Evolutionary conservation across 1,284 basidiomycete species (phyloP), one percentile per base, ranked within the genome.

Genomic region (Rhodofomes roseus): DNA sequence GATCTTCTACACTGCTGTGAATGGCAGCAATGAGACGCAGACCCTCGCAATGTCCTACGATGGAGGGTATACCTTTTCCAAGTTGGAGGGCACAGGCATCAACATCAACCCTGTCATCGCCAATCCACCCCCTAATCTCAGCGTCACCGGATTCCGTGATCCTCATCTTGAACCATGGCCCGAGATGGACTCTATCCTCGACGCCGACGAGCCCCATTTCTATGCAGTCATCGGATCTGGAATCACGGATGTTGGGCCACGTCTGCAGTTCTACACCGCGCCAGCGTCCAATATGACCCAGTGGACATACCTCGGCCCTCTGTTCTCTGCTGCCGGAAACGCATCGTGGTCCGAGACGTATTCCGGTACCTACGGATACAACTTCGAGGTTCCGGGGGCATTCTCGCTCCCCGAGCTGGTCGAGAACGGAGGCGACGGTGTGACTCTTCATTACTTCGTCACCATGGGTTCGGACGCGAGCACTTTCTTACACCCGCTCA

Each of bases 41-140:
- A 31, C 50, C 34, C 50, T 52, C 31, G 50, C 50, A 14, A 34
- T 52, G 8, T 52, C 50, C 31, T 20, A 52, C n/a, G 50, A 52
- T 36, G 50, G 50, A 20, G 29, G 31, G 34, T 14, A 22, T 18
- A 52, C 50, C 8, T 52, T 18, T 11, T 52, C 50, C 1, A 52
- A 52, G 31, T 52, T 52, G 20, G 50, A 52, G 31, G 20, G 20
- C 11, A 25, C n/a, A 12, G 18, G 29, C 11, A 52, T 52, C 50
- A 52, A 52, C 11, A 52, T 52, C 50, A 52, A 52, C 6, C 50
- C 50, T 20, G 50, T 52, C n/a, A 52, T 52, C 50, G 18, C 29
- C 6, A 22, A 18, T 12, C 31, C 50, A 9, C 50, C 50, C 22
- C 50, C 31, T 25, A 23, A 22, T 31, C 50, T 37, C 31, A 20